A percentile compares a stretch with the other conserved stretches of the same genome.
phyloP scores from a whole-genome alignment of 495 filamentous ascomycete genomes.

The Tuber microsphaerosporum region DNA sequence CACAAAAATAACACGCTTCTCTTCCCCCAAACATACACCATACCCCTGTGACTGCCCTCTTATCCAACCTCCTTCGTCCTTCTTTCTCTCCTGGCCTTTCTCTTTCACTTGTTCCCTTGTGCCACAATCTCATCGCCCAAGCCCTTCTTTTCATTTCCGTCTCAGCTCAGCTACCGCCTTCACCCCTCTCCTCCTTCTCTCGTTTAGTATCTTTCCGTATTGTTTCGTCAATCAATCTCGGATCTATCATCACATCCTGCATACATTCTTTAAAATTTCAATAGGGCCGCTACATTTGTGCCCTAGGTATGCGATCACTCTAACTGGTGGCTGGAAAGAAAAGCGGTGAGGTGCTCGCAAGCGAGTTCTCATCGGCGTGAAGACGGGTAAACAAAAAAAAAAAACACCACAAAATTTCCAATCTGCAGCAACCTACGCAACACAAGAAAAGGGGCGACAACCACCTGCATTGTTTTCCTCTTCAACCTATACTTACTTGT shows the following conservation, averaged over 20 bases:
- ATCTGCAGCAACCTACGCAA: background rate
- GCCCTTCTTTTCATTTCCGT: conserved; percentile 1
- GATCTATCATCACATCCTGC: conserved; percentile 23
- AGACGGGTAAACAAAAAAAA: conserved; percentile 23
- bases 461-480: conserved; percentile 7
- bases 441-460: background rate
- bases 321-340: conserved; percentile 32
- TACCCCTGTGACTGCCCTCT: conserved; percentile 25
- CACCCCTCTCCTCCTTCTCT: conserved; percentile 16
- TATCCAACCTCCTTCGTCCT: conserved; percentile 22
- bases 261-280: conserved; percentile 23
- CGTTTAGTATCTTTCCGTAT: background rate
- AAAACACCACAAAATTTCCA: conserved; percentile 8
- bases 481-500: conserved; percentile 13
- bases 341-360: conserved; percentile 30
- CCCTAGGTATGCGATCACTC: conserved; percentile 32
- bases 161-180: conserved; percentile 11
- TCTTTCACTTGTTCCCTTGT: background rate
- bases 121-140: conserved; percentile 34
- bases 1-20: conserved; percentile 20
- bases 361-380: conserved; percentile 25
- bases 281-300: conserved; percentile 25
- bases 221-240: background rate
- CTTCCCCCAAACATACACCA: conserved; percentile 1
- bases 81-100: conserved; percentile 18